Percentiles rank a stretch among this genome's conserved stretches.
These are phyloP conservation scores for Porpolomopsis calyptriformis DNA, from an alignment of 768 basidiomycete genomes.

Conservation along the genomic window DNA sequence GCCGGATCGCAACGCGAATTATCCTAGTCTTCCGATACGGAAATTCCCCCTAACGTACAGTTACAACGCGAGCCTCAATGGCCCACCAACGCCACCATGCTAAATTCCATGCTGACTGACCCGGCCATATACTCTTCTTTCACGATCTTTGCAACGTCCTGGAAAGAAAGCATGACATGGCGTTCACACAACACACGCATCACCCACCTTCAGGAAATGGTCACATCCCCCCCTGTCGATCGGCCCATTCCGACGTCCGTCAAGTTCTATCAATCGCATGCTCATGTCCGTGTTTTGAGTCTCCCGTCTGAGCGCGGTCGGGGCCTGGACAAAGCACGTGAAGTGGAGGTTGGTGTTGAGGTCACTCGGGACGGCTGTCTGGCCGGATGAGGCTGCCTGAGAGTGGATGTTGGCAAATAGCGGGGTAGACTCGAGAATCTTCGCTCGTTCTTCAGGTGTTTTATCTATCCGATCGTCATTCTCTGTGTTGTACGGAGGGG, in stretches of 20 bases:
- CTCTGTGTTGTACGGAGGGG: no score
- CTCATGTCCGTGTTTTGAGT: conserved; percentile 11
- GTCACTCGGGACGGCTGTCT: conserved; percentile 53
- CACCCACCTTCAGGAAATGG: conserved; percentile 45
- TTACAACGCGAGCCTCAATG: no score
- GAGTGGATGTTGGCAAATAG: conserved; percentile 74
- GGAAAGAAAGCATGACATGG: neutral
- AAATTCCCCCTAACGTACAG: no score
- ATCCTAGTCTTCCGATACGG: no score
- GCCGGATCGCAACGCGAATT: no score
- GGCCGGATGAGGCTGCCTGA: conserved; percentile 56
- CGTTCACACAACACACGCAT: neutral
- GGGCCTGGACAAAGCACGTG: conserved; percentile 73
- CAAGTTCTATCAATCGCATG: conserved; percentile 68
- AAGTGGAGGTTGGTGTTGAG: conserved; percentile 76
- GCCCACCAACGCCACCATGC: conserved; percentile 42
- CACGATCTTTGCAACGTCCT: conserved; percentile 61
- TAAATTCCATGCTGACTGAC: conserved; percentile 50
- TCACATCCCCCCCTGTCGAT: conserved; percentile 63
- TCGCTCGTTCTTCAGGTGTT: conserved; percentile 62
- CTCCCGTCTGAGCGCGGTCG: conserved; percentile 29
- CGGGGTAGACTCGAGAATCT: conserved; percentile 61
- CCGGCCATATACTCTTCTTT: conserved; percentile 47
- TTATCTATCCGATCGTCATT: conserved; percentile 37
- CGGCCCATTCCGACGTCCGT: conserved; percentile 69